Evolutionary conservation across 768 basidiomycete species (phyloP), one percentile per base, ranked within the genome.

Genomic region (Hygrocybe coccinea): DNA sequence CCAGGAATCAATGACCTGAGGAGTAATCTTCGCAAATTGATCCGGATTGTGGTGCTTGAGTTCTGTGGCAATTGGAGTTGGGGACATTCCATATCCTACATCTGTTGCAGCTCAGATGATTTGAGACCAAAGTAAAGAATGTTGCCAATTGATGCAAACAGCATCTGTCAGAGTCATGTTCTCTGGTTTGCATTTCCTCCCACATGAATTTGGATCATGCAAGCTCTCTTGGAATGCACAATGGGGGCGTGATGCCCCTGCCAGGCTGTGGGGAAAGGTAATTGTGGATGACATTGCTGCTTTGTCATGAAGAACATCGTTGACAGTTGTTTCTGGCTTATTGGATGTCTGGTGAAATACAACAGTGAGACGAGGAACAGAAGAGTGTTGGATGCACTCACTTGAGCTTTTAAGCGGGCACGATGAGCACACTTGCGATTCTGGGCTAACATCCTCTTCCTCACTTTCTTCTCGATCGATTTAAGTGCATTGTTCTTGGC

Each of bases 1-100:
- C 60, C 60, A 61, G 5, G 22, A 14, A 1, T 54, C 57, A 21
- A 61, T 22, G 21, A 58, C 57, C 21, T 59, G 57, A 21, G 38
- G 3, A n/a, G 50, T 59, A 6, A 61, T 34, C 2, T 6, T 22
- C 0, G 1, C 2, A 19, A 61, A 61, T 34, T 22, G 37, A 5
- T 47, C 25, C 9, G 53, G 50, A 24, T 51, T 51, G 50, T n/a
- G 12, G n/a, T 8, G 9, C 24, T 51, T 14, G 8, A 41, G 25
- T 5, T 1, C 17, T 50, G 12, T 33, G 14, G 25, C 36, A 55
- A 33, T 43, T 21, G 2, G 45, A 45, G 33, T 50, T 33, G 25
- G 41, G 2, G 29, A 37, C 57, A 44, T 50, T 6, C 43, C 46
- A 19, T 25, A 1, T 7, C 47, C 49, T 1, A 46, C n/a, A n/a